Evolutionary conservation across 768 basidiomycete species (phyloP), one percentile per base, ranked within the genome.

Genomic region (Lactarius akahatsu): DNA sequence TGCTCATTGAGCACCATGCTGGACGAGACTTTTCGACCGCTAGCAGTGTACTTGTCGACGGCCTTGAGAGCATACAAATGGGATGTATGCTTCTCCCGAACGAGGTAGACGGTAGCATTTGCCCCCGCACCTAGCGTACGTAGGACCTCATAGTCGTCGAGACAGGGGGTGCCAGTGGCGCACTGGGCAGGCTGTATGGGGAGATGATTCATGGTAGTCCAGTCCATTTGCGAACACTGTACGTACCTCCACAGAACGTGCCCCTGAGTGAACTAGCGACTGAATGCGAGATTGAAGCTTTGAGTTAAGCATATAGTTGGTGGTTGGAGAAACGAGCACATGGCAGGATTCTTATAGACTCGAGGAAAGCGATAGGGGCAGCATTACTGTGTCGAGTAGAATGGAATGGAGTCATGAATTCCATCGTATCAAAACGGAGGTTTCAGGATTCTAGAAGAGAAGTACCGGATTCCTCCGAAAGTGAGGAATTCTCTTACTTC

Each of bases 31-130:
- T 54, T 45, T 59, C 40, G 28, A n/a, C 65, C 65, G 3, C 2
- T 32, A 0, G 23, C 3, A 15, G 23, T 26, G 50, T 34, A 62
- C 57, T 67, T 67, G n/a, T 67, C 50, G 36, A 67, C 57, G 23
- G 61, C 61, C 47, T 67, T 67, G 61, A 67, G 61, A 59, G 61
- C 66, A 55, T 59, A 67, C 47, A 67, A n/a, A n/a, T 34, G 18
- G 3, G 57, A 52, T 1, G 66, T 67, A 28, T 45, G 57, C 61
- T 59, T 66, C 57, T 67, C 61, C 58, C 61, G 66, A 26, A 59
- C 66, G 32, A 67, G 61, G 57, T 67, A 67, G 45, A 67, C 66
- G 36, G 57, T 62, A 23, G 66, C 66, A n/a, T 54, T 55, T 43
- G 50, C 66, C 26, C 66, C 66, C 26, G 23, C 8, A 30, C 66